These are phyloP conservation scores for Jaltomata sinuosa DNA, from an alignment of 257 asterid species.

Conservation along the genomic window DNA sequence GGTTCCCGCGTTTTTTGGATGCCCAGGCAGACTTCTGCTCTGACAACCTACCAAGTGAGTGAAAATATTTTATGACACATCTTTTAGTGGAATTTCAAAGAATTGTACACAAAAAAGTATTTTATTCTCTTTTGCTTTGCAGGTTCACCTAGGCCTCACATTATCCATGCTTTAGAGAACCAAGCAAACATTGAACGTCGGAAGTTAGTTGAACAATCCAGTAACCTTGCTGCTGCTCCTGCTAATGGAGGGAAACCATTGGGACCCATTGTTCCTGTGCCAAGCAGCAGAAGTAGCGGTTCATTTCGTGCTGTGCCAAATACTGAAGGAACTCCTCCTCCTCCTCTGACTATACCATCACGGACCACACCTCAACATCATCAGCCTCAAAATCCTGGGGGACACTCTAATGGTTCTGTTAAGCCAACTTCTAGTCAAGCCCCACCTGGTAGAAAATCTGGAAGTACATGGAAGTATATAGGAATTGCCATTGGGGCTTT, in stretches of 20 bases:
- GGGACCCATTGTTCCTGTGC: slow-evolving; percentile 24
- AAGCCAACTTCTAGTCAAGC: slow-evolving; percentile 13
- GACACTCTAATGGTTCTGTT: not conserved
- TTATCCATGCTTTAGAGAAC: slow-evolving; percentile 14
- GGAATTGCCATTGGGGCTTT: slow-evolving; percentile 31
- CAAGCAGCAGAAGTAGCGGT: slow-evolving; percentile 75
- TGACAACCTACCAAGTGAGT: slow-evolving; percentile 37
- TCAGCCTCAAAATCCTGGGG: slow-evolving; percentile 8
- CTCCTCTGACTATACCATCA: slow-evolving; percentile 11
- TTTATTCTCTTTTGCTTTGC: not conserved
- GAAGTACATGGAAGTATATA: slow-evolving; percentile 33
- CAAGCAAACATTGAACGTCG: slow-evolving; percentile 35
- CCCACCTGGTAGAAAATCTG: slow-evolving; percentile 8
- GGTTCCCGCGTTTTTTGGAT: slow-evolving; percentile 11
- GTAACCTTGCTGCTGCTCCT: slow-evolving; percentile 52
- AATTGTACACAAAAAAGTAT: not conserved
- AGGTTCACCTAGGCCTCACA: slow-evolving; percentile 26
- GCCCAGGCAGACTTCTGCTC: slow-evolving; percentile 21
- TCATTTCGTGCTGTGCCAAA: slow-evolving; percentile 73
- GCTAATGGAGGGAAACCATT: slow-evolving; percentile 18
- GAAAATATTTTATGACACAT: not conserved
- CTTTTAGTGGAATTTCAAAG: not conserved
- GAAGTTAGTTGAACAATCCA: slow-evolving; percentile 37
- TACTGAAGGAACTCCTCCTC: slow-evolving; percentile 25
- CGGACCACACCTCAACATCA: slow-evolving; percentile 3